Base-by-base conservation (phyloP, 192 early-diverging fungal genomes). In the Coemansia sp. region DNA sequence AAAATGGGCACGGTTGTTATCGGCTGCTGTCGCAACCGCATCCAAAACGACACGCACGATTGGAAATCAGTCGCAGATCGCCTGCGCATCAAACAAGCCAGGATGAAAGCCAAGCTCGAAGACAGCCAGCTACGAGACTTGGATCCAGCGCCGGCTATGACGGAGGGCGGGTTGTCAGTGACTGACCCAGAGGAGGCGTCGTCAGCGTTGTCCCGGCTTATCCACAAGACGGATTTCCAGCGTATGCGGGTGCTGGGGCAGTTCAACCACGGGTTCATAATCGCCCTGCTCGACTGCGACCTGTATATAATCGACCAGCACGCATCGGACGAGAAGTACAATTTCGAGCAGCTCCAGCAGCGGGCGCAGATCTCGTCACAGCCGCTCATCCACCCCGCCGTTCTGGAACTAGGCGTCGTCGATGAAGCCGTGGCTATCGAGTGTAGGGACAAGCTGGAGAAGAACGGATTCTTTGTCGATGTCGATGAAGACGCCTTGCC, bases 271-370 rank as follows among this genome's bases (percentile, higher is more conserved):
- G 98, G 96, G 1, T 99, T 99, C 75, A 99, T 99, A 55, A 85
- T 99, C 11, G 87, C 85, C 0, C 73, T 84, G 2, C 78, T 95
- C n/a, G 71, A 83, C 73, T 72, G 76, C 7, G 85, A 85, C 29
- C 85, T 99, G 8, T 98, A 93, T 73, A 94, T 99, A 44, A 88
- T 99, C 60, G 98, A 99, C 79, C 98, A 99, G 69, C 98, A 99
- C 76, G 98, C 98, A 2, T 90, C 90, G 0, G 97, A 99, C 76
- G 97, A 99, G 80, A 99, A 99, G 76, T 95, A 86, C 80, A 97
- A 97, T 70, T 99, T 94, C 82, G 97, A 99, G 80, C 85, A 81
- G 0, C 73, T 93, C 5, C 92, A 92, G 72, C 77, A 80, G 46
- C 85, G 74, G 0, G 89, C 90, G 0, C 68, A 80, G 4, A 89